Evolutionary conservation across 2,329 filamentous ascomycete genomes (phyloP).

Genomic region (Stagonosporopsis chrysanthemi): DNA sequence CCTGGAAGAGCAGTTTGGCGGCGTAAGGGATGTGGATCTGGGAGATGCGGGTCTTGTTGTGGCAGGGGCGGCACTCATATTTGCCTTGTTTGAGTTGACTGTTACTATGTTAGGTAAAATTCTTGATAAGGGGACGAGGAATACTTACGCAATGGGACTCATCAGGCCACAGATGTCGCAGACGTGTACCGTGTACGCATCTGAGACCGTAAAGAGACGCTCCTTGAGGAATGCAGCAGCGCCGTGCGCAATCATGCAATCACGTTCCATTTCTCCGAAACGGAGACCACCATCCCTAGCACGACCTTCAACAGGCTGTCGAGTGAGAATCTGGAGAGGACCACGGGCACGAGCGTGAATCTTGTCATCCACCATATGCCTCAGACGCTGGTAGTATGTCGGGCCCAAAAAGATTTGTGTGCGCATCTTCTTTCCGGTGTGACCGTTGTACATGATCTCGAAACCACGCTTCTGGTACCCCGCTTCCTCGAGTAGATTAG

Average conservation of each 20-base stretch:
- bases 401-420: constrained; percentile 97
- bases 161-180: constrained; percentile 99
- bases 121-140: neutral
- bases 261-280: constrained; percentile 99
- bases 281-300: constrained; percentile 96
- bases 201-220: constrained; percentile 93
- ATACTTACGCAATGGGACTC: constrained; percentile 96
- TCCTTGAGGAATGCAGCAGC: constrained; percentile 97
- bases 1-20: constrained; percentile 97
- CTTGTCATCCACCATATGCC: constrained; percentile 99
- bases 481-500: constrained; percentile 81
- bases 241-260: constrained; percentile 99
- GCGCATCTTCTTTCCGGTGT: constrained; percentile 91
- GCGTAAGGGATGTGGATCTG: constrained; percentile 98
- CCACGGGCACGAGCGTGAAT: constrained; percentile 98
- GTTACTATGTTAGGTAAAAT: constrained; percentile 28
- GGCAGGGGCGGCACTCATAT: constrained; percentile 96
- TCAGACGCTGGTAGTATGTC: constrained; percentile 97
- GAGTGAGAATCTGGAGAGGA: constrained; percentile 94
- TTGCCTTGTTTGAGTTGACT: constrained; percentile 94
- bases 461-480: constrained; percentile 98
- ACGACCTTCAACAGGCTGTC: constrained; percentile 97
- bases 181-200: constrained; percentile 97
- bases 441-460: constrained; percentile 98
- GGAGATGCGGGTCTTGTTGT: constrained; percentile 98